Conservation (phyloP, 2,329 filamentous ascomycete species). For the Lachnellula arida region DNA sequence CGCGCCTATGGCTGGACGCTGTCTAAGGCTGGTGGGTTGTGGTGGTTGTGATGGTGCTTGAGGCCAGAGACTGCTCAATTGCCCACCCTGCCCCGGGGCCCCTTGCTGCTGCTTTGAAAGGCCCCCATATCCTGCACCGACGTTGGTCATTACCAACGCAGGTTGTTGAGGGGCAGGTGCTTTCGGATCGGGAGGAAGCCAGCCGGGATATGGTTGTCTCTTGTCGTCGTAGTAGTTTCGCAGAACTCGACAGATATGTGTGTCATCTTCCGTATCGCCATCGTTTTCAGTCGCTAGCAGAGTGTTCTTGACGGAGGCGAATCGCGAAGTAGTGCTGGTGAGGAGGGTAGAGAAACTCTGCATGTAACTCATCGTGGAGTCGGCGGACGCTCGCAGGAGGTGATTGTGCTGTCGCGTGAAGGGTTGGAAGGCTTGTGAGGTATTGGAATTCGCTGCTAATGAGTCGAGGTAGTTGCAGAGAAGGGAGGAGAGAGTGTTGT, state of each 20-base stretch:
- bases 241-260: conserved; percentile 88
- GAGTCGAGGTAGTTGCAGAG: too few species aligned
- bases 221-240: conserved; percentile 92
- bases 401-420: too few species aligned
- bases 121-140: conserved; percentile 51
- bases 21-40: not conserved
- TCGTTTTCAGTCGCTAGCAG: conserved; percentile 66
- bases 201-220: conserved; percentile 71
- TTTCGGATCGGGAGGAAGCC: conserved; percentile 90
- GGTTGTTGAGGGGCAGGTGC: conserved; percentile 48
- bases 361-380: conserved; percentile 56
- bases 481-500: too few species aligned
- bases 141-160: conserved; percentile 45
- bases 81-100: conserved; percentile 28
- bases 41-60: conserved; percentile 35
- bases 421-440: too few species aligned
- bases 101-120: conserved; percentile 24
- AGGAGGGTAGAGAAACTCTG: conserved; percentile 71
- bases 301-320: conserved; percentile 58
- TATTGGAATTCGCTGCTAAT: too few species aligned
- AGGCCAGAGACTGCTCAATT: conserved; percentile 25
- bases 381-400: not conserved
- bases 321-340: conserved; percentile 59
- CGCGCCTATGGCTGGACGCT: not conserved
- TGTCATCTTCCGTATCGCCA: conserved; percentile 80